Conservation (phyloP, 108 stramenopile species). For the Cyclotella kingstonii region DNA sequence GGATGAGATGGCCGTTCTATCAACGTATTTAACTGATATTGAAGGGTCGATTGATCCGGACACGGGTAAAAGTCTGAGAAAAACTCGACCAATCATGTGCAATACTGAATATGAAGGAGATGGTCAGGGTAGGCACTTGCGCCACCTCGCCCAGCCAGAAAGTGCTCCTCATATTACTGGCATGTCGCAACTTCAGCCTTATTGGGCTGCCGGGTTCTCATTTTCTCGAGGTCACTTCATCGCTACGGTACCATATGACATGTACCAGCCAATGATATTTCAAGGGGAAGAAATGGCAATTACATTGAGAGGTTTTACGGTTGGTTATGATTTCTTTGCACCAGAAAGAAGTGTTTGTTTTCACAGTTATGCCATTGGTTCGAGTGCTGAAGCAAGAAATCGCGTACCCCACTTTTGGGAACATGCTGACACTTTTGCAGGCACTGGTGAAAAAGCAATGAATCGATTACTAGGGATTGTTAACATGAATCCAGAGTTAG, state of each 20-base stretch:
- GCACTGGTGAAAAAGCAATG: slow-evolving; percentile 46
- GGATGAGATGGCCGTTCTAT: slow-evolving; percentile 69
- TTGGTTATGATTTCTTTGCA: slow-evolving; percentile 65
- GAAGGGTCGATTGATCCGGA: slow-evolving; percentile 36
- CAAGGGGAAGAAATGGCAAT: slow-evolving; percentile 67
- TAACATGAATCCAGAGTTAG: slow-evolving; percentile 52
- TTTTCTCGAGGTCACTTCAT: slow-evolving; percentile 60
- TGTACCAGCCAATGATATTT: slow-evolving; percentile 60
- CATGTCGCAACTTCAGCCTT: slow-evolving; percentile 62
- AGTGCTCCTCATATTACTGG: slow-evolving; percentile 27
- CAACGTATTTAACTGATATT: slow-evolving; percentile 59
- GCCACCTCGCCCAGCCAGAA: slow-evolving; percentile 60
- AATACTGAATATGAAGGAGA: slow-evolving; percentile 59
- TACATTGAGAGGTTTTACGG: slow-evolving; percentile 53
- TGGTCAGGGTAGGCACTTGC: slow-evolving; percentile 43
- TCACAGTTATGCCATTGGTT: slow-evolving; percentile 53
- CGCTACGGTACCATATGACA: slow-evolving; percentile 51
- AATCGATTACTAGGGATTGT: slow-evolving; percentile 53
- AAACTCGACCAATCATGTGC: slow-evolving; percentile 68
- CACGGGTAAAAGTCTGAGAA: slow-evolving; percentile 38
- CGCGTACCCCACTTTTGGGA: slow-evolving; percentile 51
- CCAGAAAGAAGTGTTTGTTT: slow-evolving; percentile 54
- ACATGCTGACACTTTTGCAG: slow-evolving; percentile 31
- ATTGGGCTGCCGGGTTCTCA: slow-evolving; percentile 85
- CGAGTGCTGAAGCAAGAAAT: slow-evolving; percentile 24